phyloP scores from a whole-genome alignment of 441 rosid species.

The Aleurites moluccanus region DNA sequence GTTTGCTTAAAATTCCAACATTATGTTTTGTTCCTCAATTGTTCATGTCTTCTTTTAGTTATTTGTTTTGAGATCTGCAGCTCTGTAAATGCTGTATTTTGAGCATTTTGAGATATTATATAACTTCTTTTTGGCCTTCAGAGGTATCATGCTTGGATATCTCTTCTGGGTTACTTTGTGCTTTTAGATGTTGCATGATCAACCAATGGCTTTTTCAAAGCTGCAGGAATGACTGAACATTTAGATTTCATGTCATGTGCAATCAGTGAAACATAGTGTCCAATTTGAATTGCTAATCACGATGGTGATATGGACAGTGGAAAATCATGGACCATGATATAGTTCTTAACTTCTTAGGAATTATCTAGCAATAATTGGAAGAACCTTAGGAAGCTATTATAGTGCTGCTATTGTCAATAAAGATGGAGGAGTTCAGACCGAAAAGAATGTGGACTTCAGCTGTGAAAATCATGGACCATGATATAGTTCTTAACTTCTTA shows the following conservation, averaged over 20 bases:
- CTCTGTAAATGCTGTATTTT: background rate
- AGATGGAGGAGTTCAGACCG: background rate
- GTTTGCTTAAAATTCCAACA: background rate
- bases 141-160: background rate
- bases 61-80: slow-evolving; percentile 4
- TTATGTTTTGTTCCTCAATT: background rate
- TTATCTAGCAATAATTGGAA: background rate
- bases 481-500: slow-evolving; percentile 1
- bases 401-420: background rate
- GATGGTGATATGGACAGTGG: slow-evolving; percentile 1
- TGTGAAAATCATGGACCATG: background rate
- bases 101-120: background rate
- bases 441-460: background rate
- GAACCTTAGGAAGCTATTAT: background rate
- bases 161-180: background rate
- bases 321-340: background rate
- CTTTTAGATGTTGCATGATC: background rate
- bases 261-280: background rate
- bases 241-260: background rate
- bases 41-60: background rate
- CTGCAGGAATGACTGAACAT: background rate
- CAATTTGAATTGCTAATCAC: background rate
- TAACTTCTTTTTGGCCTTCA: background rate
- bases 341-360: slow-evolving; percentile 2
- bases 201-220: background rate